Percentiles rank a stretch among this genome's conserved stretches.
Evolutionary conservation across 2,329 filamentous ascomycete species (phyloP).

Genomic region (Scedosporium minutisporum): DNA sequence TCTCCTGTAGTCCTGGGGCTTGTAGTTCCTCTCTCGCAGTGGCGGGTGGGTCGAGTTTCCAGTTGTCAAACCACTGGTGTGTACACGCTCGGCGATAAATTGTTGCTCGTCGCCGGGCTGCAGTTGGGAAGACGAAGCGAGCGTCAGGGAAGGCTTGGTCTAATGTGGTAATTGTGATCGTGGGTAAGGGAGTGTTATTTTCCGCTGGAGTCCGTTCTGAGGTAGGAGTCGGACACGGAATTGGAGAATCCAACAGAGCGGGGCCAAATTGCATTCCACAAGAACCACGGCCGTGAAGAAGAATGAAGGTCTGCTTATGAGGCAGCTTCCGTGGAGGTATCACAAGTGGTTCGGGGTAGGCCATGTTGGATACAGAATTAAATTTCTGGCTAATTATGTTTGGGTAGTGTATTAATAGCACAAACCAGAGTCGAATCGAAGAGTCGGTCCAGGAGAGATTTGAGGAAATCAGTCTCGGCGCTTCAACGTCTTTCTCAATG

Average conservation of each 20-base stretch:
- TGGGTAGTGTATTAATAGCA: no score
- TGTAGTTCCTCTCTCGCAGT: constrained; percentile 15
- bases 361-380: no score
- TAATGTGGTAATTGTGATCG: constrained; percentile 14
- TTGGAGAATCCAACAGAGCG: constrained; percentile 16
- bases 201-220: not conserved
- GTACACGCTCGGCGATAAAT: constrained; percentile 22
- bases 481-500: no score
- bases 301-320: constrained; percentile 9
- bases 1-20: constrained; percentile 25
- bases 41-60: constrained; percentile 24
- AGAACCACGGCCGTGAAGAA: constrained; percentile 14
- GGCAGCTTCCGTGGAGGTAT: not conserved
- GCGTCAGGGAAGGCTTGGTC: constrained; percentile 27
- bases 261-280: constrained; percentile 15
- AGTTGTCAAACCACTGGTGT: constrained; percentile 26
- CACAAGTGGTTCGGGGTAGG: constrained; percentile 1
- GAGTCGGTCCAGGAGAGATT: no score
- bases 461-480: no score
- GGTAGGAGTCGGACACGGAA: not conserved
- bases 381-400: no score
- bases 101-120: constrained; percentile 23
- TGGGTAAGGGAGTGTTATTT: not conserved
- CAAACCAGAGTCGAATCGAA: no score
- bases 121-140: constrained; percentile 42